Base-by-base conservation (phyloP, 805 yeast genomes). In the Metschnikowia anglica region DNA sequence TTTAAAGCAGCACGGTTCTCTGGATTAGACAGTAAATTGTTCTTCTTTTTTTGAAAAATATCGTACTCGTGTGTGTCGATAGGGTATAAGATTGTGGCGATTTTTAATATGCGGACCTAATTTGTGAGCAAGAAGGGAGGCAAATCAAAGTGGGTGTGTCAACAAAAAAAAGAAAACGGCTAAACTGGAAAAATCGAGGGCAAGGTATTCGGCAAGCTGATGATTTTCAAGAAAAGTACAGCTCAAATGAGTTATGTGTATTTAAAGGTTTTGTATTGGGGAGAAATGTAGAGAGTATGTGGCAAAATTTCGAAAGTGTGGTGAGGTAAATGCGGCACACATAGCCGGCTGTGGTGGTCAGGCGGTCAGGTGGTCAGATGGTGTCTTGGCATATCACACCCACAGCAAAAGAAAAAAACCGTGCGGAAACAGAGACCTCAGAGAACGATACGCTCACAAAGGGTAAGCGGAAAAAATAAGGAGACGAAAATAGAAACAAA, bases 81-180 rank as follows among this genome's bases (percentile, higher is more conserved):
- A n/a, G n/a, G n/a, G n/a, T n/a, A n/a, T 20, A 26, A 4, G 15
- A 36, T 25, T 36, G 39, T 36, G 39, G 39, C 33, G 39, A 28
- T 36, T 26, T 36, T 9, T 27, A 20, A 34, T 29, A 29, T 21
- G 40, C 15, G 17, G 34, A 29, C 40, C 19, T 27, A 29, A 37
- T 29, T 37, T 15, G 39, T 13, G 26, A 19, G 39, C 23, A 28
- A 30, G n/a, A n/a, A n/a, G n/a, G 33, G 33, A 17, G 19, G 16
- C 31, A 12, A 13, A n/a, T 7, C 33, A 15, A 30, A 15, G 33
- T n/a, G n/a, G n/a, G n/a, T n/a, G 9, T 23, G 26, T 8, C 26
- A 11, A 23, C 26, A n/a, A 25, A 25, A 13, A 25, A 13, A 25
- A 25, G 4, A 25, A 26, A 26, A 9, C 28, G 13, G 16, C 9